These are phyloP conservation scores for Articulospora tetracladia DNA, from an alignment of 495 filamentous ascomycete genomes.

Conservation along the genomic window DNA sequence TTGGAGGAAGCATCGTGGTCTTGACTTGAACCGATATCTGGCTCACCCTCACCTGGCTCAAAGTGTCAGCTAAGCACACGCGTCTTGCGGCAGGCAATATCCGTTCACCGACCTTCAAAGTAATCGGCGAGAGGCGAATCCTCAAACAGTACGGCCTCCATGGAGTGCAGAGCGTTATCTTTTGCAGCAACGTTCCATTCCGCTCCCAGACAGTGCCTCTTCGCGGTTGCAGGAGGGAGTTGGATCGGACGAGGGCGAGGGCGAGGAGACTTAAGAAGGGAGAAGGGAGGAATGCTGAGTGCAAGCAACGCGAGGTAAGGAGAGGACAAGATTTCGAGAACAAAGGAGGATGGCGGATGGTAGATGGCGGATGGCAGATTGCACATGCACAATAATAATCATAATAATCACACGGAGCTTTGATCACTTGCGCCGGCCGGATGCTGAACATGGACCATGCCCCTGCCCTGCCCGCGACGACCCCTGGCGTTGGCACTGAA, in stretches of 20 bases:
- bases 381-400: not conserved
- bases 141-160: slow-evolving; percentile 91
- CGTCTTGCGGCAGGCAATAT: slow-evolving; percentile 25
- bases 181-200: slow-evolving; percentile 11
- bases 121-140: slow-evolving; percentile 90
- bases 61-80: slow-evolving; percentile 34
- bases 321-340: too few relatives aligned
- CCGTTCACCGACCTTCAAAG: slow-evolving; percentile 67
- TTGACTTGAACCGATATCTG: slow-evolving; percentile 32
- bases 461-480: not conserved
- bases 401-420: not conserved
- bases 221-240: not conserved
- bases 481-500: not conserved
- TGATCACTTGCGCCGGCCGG: not conserved
- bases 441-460: not conserved
- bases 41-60: slow-evolving; percentile 34
- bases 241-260: too few relatives aligned
- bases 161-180: slow-evolving; percentile 34
- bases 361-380: not conserved
- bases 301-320: too few relatives aligned
- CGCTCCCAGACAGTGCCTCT: not conserved
- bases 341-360: not conserved
- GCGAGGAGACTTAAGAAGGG: not conserved
- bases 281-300: not conserved
- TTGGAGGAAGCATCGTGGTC: slow-evolving; percentile 38